Base-by-base conservation (phyloP, 169 alveolate genomes). In the Haemoproteus tartakovskyi region DNA sequence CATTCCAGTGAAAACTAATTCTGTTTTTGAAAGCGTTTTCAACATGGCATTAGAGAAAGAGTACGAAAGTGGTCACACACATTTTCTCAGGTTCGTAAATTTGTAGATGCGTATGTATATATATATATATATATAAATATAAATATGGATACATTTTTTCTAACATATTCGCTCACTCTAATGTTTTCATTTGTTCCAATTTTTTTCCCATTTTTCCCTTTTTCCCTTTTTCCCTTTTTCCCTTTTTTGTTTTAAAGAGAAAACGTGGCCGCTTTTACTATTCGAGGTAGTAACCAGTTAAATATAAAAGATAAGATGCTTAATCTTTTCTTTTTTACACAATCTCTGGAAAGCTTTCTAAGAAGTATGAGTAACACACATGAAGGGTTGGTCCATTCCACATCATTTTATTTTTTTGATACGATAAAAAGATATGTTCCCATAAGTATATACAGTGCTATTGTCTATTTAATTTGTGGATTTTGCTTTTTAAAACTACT, bases 331-430 rank as follows among this genome's bases (percentile, higher is more conserved):
- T 21, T 57, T 21, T 45, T 74, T 5, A 57, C 84, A 8, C 54
- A 74, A 26, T 26, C 84, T 2, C 5, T 74, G 12, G 63, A 74
- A 33, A 74, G 84, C 47, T 74, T 51, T 46, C 22, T 74, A 45
- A 40, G 84, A 60, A 56, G 62, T 18, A 74, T 57, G 30, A 74
- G 84, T 38, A 74, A 74, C 40, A 74, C 70, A 48, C 84, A 60
- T 9, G 84, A 74, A 56, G 84, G 78, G 2, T 74, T 56, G 37
- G 54, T 74, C 24, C 74, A 74, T 22, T 74, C 84, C 8, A 36
- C 84, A 3, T 27, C 41, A 33, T 74, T 74, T 74, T 74, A 74
- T 45, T 74, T 74, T 22, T 74, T 74, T 24, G 29, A 74, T 45
- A 74, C 84, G 8, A 56, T 74, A 16, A 57, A 40, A 30, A 74